Percentiles rank a stretch among this genome's conserved stretches.
Evolutionary conservation across 2,329 filamentous ascomycete genomes (phyloP).

Genomic region (Berkeleyomyces basicola): DNA sequence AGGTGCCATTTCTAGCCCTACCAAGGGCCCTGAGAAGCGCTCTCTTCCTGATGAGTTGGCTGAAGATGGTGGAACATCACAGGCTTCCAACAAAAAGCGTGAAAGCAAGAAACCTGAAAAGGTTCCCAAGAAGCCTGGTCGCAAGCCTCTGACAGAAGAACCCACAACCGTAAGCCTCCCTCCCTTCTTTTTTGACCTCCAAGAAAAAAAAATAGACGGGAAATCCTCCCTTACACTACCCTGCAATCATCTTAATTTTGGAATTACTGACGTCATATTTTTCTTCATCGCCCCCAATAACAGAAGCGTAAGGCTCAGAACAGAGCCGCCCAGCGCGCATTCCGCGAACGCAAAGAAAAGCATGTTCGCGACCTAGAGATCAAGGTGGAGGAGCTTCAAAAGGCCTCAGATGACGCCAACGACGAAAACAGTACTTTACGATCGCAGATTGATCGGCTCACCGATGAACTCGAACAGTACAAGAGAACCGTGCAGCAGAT

Average conservation of each 20-base stretch:
- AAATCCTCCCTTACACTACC: neutral
- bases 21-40: constrained; percentile 44
- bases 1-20: neutral
- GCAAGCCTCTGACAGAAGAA: constrained; percentile 89
- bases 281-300: constrained; percentile 16
- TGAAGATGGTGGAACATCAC: constrained; percentile 38
- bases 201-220: neutral
- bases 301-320: constrained; percentile 96
- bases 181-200: constrained; percentile 3
- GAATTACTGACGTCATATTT: constrained; percentile 1
- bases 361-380: constrained; percentile 73
- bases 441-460: constrained; percentile 76
- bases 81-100: constrained; percentile 9
- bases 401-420: constrained; percentile 65
- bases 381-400: constrained; percentile 61
- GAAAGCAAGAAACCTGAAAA: constrained; percentile 62
- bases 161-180: constrained; percentile 68
- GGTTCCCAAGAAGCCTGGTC: constrained; percentile 82
- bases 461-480: constrained; percentile 73
- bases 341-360: constrained; percentile 88
- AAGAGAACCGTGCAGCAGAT: constrained; percentile 64
- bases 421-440: constrained; percentile 74
- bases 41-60: constrained; percentile 51
- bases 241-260: neutral
- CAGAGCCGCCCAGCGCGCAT: constrained; percentile 77